These are phyloP conservation scores for Carex sylvatica DNA, from an alignment of 202 grass and related monocot species.

Conservation along the genomic window DNA sequence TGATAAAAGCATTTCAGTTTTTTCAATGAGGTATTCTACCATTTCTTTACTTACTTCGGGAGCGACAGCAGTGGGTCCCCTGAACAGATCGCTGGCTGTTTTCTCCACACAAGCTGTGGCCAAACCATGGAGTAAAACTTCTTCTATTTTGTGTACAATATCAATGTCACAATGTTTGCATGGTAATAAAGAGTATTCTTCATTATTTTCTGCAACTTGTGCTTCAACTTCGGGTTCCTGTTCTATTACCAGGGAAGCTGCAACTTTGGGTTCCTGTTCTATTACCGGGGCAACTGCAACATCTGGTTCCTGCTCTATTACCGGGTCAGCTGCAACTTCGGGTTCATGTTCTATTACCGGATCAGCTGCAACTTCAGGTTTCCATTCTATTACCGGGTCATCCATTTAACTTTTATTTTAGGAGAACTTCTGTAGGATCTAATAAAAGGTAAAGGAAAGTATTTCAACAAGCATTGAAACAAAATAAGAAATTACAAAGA, in stretches of 20 bases:
- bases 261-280: background rate
- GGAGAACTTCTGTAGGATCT: background rate
- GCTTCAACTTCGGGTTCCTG: background rate
- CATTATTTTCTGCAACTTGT: background rate
- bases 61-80: constrained; percentile 12
- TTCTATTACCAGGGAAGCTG: background rate
- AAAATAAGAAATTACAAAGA: background rate
- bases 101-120: constrained; percentile 28
- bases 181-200: constrained; percentile 24
- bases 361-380: too few species aligned
- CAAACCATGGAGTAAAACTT: constrained; percentile 20
- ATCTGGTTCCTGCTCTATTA: background rate
- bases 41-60: constrained; percentile 31
- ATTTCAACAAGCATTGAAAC: constrained; percentile 3
- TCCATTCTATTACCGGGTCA: background rate
- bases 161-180: constrained; percentile 22
- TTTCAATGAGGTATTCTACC: constrained; percentile 25
- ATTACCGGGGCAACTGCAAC: too few species aligned
- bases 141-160: constrained; percentile 16
- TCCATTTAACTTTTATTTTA: constrained; percentile 12
- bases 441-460: background rate
- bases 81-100: constrained; percentile 27
- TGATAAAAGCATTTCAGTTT: constrained; percentile 20
- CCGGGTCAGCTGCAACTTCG: background rate
- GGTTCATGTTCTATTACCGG: background rate